These are phyloP conservation scores for Solanum arcanum DNA, from an alignment of 257 asterid genomes.

Conservation along the genomic window DNA sequence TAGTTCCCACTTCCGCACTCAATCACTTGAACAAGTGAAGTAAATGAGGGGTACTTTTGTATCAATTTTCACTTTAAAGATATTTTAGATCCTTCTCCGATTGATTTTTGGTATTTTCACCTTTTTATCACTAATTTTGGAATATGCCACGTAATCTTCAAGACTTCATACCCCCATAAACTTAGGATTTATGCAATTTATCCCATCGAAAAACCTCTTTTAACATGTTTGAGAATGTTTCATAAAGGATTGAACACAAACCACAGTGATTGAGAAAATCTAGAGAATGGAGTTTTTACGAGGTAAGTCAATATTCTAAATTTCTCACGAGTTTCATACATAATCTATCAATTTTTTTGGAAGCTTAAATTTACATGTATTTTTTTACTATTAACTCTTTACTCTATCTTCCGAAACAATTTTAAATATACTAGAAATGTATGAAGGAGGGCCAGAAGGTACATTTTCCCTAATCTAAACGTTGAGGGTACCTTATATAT, in stretches of 20 bases:
- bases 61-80: no score
- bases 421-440: neutral
- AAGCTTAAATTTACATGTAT: neutral
- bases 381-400: neutral
- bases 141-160: neutral
- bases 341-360: no score
- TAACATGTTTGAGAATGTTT: neutral
- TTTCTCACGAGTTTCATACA: neutral
- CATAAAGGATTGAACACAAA: neutral
- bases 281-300: neutral
- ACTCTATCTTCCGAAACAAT: neutral
- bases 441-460: neutral
- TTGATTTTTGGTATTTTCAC: neutral
- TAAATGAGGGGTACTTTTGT: neutral
- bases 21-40: neutral
- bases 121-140: neutral
- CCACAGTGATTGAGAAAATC: neutral
- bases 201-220: neutral
- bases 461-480: neutral
- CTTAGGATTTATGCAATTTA: neutral
- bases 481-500: neutral
- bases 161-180: neutral
- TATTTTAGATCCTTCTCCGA: neutral
- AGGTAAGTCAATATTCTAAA: neutral
- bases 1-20: neutral